Conservation (phyloP, 108 stramenopile genomes). For the Pseudonitzschia multiseries region DNA sequence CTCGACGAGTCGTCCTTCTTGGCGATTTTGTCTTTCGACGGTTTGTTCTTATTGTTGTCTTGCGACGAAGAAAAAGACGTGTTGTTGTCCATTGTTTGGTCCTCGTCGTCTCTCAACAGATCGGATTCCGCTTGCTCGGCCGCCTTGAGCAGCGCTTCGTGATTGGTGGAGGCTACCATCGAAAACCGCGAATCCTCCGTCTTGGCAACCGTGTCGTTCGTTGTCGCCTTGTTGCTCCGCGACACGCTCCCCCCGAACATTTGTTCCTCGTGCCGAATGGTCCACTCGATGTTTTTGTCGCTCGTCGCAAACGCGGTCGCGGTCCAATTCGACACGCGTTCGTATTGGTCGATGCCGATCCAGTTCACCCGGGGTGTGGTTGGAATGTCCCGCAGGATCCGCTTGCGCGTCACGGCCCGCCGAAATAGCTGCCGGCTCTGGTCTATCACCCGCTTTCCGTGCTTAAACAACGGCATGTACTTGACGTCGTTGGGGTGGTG, state of each 20-base stretch:
- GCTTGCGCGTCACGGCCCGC: slow-evolving; percentile 52
- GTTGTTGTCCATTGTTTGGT: background rate
- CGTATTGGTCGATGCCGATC: slow-evolving; percentile 42
- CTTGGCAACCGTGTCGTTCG: slow-evolving; percentile 20
- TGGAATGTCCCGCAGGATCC: slow-evolving; percentile 42
- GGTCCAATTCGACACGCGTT: slow-evolving; percentile 34
- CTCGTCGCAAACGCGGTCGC: no score
- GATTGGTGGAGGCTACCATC: slow-evolving; percentile 23
- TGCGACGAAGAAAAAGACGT: no score
- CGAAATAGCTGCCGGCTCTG: slow-evolving; percentile 47
- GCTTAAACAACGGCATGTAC: slow-evolving; percentile 72
- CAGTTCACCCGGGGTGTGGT: slow-evolving; percentile 15
- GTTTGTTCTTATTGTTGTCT: no score
- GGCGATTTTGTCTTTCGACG: background rate
- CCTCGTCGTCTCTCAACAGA: slow-evolving; percentile 27
- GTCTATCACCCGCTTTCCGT: slow-evolving; percentile 60
- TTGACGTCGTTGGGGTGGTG: slow-evolving; percentile 67
- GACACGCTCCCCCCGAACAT: slow-evolving; percentile 40
- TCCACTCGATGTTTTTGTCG: no score
- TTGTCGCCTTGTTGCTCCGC: slow-evolving; percentile 19
- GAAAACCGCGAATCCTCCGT: slow-evolving; percentile 42
- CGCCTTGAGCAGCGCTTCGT: slow-evolving; percentile 39
- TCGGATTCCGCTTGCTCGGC: slow-evolving; percentile 39
- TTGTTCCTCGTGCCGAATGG: slow-evolving; percentile 37
- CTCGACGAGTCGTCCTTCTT: slow-evolving; percentile 18